phyloP scores from a whole-genome alignment of 257 asterid genomes.

The Solanum neorickii region DNA sequence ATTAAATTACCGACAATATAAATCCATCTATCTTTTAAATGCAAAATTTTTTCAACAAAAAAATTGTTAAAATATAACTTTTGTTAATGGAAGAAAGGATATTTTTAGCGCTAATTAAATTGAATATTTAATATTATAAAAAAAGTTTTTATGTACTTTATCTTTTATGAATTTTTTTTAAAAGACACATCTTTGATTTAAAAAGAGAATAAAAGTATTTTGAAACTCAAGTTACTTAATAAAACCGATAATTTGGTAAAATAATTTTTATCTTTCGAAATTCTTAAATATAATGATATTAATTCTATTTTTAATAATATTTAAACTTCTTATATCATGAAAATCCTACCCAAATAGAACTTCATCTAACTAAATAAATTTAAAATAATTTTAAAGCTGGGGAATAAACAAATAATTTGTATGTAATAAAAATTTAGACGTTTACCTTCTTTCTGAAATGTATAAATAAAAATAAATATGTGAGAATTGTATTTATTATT shows the following conservation, averaged over 20 bases:
- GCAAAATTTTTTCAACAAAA: neutral
- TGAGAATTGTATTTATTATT: too few species aligned
- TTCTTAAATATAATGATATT: neutral
- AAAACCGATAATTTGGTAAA: neutral
- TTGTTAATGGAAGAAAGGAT: neutral
- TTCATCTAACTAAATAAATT: neutral
- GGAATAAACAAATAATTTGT: too few species aligned
- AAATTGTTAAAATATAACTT: neutral
- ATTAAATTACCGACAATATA: neutral
- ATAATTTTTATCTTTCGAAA: neutral
- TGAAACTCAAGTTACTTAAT: neutral
- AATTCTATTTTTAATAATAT: too few species aligned
- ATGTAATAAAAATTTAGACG: neutral
- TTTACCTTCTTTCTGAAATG: neutral
- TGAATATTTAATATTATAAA: neutral
- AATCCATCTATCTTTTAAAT: neutral
- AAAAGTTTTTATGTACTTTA: neutral
- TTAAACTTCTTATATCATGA: neutral
- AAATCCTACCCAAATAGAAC: neutral
- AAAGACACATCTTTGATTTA: neutral
- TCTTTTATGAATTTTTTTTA: neutral
- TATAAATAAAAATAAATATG: neutral
- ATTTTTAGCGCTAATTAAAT: neutral
- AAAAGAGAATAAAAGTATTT: neutral
- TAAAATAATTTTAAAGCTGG: too few species aligned